phyloP scores from a whole-genome alignment of 768 basidiomycete genomes.

The Russula compacta region DNA sequence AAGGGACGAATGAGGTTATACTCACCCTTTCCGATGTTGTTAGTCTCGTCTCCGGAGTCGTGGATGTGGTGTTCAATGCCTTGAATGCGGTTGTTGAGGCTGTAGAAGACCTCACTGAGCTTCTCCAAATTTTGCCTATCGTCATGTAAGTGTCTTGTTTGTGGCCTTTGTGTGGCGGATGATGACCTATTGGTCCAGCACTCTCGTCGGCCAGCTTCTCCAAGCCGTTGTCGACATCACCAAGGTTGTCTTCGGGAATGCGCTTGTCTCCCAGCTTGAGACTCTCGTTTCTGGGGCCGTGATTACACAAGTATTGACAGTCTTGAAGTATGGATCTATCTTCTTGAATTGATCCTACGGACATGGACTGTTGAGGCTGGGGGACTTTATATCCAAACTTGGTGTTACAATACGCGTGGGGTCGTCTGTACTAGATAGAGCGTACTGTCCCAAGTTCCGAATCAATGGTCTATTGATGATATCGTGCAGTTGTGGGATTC shows the following conservation, averaged over 20 bases:
- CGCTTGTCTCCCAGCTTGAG: not conserved
- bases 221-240: not conserved
- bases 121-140: not conserved
- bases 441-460: too few relatives aligned
- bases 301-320: not conserved
- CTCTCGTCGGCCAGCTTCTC: not conserved
- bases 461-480: too few relatives aligned
- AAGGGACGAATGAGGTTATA: slow-evolving; percentile 19
- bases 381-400: not conserved
- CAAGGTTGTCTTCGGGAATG: not conserved
- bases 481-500: too few relatives aligned
- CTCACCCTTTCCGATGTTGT: slow-evolving; percentile 26
- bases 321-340: not conserved
- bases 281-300: not conserved
- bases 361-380: not conserved
- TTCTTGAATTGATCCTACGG: not conserved
- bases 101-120: not conserved
- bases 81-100: not conserved
- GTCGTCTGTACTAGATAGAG: too few relatives aligned
- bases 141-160: not conserved
- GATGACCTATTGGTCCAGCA: not conserved
- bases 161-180: not conserved
- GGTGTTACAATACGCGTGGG: not conserved
- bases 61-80: not conserved
- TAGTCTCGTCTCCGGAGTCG: not conserved